phyloP scores from a whole-genome alignment of 2,329 filamentous ascomycete genomes.

The Aureobasidium leucospermi region DNA sequence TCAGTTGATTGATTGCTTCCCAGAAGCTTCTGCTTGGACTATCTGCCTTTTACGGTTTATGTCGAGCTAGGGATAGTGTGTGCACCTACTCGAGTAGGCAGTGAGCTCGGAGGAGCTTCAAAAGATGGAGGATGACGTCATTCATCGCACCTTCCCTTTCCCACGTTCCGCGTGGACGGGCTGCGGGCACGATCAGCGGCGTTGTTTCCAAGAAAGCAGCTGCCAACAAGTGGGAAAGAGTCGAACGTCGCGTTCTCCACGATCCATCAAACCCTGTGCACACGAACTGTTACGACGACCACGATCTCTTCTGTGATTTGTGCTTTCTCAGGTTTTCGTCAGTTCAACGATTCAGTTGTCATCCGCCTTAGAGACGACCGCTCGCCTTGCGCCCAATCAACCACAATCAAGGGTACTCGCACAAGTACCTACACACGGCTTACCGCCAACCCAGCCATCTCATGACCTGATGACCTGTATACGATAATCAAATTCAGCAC shows the following conservation, averaged over 20 bases:
- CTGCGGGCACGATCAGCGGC: conserved; percentile 3
- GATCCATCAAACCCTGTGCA: not conserved
- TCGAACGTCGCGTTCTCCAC: not conserved
- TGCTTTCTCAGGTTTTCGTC: not conserved
- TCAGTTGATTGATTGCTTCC: too few species aligned
- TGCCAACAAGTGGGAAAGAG: not conserved
- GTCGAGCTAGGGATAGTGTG: too few species aligned
- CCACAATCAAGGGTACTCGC: not conserved
- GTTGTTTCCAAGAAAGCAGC: conserved; percentile 7
- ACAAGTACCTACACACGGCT: not conserved
- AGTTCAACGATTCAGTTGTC: not conserved
- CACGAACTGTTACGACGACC: not conserved
- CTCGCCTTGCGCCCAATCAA: not conserved
- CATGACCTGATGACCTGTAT: conserved; percentile 11
- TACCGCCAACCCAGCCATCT: not conserved
- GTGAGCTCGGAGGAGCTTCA: not conserved
- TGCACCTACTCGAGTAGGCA: too few species aligned
- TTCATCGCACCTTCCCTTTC: not conserved
- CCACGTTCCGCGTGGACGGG: conserved; percentile 7
- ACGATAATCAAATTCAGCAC: not conserved
- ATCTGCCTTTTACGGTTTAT: too few species aligned
- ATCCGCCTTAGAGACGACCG: not conserved
- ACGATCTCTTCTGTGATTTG: not conserved
- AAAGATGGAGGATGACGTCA: not conserved
- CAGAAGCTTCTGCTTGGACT: too few species aligned